Conservation (phyloP, 805 yeast genomes). For the Yarrowia bubula region DNA sequence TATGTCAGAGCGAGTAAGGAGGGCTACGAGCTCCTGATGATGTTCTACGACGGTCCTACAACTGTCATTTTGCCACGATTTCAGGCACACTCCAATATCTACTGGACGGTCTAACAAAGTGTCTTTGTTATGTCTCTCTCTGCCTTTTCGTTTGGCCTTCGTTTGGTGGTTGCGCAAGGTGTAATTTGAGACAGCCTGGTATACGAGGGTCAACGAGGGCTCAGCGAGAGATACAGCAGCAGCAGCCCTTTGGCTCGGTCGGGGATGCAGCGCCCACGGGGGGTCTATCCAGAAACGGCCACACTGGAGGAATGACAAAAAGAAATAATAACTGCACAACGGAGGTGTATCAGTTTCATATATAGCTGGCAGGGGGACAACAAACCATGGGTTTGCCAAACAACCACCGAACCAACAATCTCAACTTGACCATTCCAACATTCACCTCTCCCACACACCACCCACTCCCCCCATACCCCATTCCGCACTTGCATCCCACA, state of each 20-base stretch:
- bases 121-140: conserved; percentile 2
- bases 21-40: no score
- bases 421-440: no score
- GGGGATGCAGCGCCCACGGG: not conserved
- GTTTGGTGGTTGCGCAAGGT: conserved; percentile 19
- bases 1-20: no score
- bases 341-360: no score
- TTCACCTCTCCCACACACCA: not conserved
- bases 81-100: no score
- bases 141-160: not conserved
- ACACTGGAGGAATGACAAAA: not conserved
- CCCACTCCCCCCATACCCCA: not conserved
- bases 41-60: no score
- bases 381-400: no score
- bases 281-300: not conserved
- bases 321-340: no score
- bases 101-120: not conserved
- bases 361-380: no score
- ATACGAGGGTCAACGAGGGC: not conserved
- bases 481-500: conserved; percentile 20
- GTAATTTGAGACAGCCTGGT: conserved; percentile 15
- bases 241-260: no score
- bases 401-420: no score
- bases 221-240: not conserved
- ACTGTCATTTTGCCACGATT: no score